These are phyloP conservation scores for Cladosporium sp. DNA, from an alignment of 2,329 filamentous ascomycete genomes.

Conservation along the genomic window DNA sequence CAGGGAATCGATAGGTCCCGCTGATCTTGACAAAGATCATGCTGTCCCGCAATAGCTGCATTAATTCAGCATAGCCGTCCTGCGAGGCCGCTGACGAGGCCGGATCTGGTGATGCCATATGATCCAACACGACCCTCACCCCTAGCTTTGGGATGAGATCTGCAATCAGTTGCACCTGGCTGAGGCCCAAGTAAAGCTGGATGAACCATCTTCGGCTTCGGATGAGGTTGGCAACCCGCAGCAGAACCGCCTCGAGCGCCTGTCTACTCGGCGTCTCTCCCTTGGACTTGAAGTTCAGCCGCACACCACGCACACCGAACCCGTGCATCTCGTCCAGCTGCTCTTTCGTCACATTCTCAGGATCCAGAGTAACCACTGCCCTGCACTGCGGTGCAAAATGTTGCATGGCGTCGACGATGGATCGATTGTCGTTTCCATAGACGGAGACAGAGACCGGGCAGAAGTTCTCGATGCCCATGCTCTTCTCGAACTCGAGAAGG, in stretches of 20 bases:
- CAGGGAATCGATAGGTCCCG: neutral
- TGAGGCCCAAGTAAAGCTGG: slow-evolving; percentile 1
- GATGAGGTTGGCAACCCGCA: neutral
- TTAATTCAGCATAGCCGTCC: neutral
- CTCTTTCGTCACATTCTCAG: neutral
- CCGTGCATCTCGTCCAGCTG: slow-evolving; percentile 7
- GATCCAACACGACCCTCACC: neutral
- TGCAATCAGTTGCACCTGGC: neutral
- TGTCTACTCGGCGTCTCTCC: neutral
- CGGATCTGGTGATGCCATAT: slow-evolving; percentile 4
- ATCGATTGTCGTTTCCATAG: slow-evolving; percentile 7
- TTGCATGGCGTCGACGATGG: neutral
- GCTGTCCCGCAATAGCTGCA: neutral
- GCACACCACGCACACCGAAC: neutral
- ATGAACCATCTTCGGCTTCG: neutral
- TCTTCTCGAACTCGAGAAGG: neutral
- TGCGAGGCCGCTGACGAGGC: neutral
- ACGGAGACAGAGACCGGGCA: neutral
- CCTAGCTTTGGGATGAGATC: neutral
- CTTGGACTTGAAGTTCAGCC: slow-evolving; percentile 5
- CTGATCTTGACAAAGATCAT: neutral
- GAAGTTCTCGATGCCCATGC: neutral
- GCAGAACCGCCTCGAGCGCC: neutral
- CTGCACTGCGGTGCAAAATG: neutral
- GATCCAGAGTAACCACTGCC: neutral